These are phyloP conservation scores for Cordyceps fumosorosea DNA, from an alignment of 2,329 filamentous ascomycete species.

Conservation along the genomic window DNA sequence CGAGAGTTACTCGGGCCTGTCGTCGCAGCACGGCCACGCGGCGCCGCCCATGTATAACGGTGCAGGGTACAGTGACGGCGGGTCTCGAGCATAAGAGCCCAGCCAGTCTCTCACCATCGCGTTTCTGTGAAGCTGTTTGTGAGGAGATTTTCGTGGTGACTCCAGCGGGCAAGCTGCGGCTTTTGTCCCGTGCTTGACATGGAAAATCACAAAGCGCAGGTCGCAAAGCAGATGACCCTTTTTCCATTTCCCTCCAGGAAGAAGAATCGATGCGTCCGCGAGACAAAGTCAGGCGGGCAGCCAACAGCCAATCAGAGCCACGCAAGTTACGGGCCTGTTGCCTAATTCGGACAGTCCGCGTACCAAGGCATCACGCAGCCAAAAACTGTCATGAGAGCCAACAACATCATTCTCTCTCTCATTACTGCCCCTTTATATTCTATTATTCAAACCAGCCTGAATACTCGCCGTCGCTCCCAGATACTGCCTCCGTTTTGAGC, in stretches of 20 bases:
- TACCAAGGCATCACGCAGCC: background rate
- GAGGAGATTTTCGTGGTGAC: no score
- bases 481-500: background rate
- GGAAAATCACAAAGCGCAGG: background rate
- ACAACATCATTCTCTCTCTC: background rate
- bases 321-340: background rate
- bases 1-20: slow-evolving; percentile 33
- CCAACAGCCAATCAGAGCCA: background rate
- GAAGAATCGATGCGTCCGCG: background rate
- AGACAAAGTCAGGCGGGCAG: background rate
- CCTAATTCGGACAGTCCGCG: slow-evolving; percentile 11
- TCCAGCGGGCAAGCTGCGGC: no score
- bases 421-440: background rate
- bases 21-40: slow-evolving; percentile 27
- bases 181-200: background rate
- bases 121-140: background rate
- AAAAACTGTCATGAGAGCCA: background rate
- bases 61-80: slow-evolving; percentile 35
- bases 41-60: slow-evolving; percentile 35
- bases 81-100: slow-evolving; percentile 33
- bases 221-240: background rate
- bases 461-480: background rate
- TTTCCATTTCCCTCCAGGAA: background rate
- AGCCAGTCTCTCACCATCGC: background rate
- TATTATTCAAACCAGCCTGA: background rate